phyloP scores from a whole-genome alignment of 805 yeast species.

The Spathaspora girioi region DNA sequence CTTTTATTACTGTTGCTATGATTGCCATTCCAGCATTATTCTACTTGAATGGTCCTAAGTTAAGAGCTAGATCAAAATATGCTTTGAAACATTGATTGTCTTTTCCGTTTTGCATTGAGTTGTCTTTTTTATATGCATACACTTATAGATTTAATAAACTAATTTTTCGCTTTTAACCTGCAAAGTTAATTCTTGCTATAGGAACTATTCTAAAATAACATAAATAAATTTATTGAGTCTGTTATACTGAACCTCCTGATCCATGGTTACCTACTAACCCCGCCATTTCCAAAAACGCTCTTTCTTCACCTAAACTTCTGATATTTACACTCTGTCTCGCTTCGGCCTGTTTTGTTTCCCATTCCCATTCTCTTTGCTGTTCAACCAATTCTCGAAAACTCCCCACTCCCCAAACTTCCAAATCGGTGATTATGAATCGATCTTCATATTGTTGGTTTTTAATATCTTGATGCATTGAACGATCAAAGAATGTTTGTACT shows the following conservation, averaged over 20 bases:
- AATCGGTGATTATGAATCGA: conserved; percentile 63
- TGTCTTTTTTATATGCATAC: neutral
- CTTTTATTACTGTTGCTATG: conserved; percentile 40
- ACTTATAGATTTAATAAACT: neutral
- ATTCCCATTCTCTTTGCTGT: conserved; percentile 77
- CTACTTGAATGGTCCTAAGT: conserved; percentile 37
- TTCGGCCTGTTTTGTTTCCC: conserved; percentile 87
- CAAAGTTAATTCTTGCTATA: neutral
- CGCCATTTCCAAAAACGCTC: conserved; percentile 85
- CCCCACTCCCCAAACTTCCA: conserved; percentile 94
- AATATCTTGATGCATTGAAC: conserved; percentile 17
- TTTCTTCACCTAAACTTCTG: conserved; percentile 68
- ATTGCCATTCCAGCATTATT: conserved; percentile 47
- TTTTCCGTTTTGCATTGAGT: neutral
- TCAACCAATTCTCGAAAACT: conserved; percentile 71
- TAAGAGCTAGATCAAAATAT: conserved; percentile 39
- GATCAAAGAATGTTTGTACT: conserved; percentile 20
- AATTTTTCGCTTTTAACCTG: neutral
- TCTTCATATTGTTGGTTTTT: conserved; percentile 51
- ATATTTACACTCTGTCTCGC: conserved; percentile 71
- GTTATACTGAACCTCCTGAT: neutral
- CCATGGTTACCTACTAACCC: conserved; percentile 46
- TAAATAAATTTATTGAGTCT: neutral
- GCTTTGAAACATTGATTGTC: conserved; percentile 14
- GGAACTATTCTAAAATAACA: neutral